Conservation (phyloP, 1,284 basidiomycete species). For the Phylloporus gajari region DNA sequence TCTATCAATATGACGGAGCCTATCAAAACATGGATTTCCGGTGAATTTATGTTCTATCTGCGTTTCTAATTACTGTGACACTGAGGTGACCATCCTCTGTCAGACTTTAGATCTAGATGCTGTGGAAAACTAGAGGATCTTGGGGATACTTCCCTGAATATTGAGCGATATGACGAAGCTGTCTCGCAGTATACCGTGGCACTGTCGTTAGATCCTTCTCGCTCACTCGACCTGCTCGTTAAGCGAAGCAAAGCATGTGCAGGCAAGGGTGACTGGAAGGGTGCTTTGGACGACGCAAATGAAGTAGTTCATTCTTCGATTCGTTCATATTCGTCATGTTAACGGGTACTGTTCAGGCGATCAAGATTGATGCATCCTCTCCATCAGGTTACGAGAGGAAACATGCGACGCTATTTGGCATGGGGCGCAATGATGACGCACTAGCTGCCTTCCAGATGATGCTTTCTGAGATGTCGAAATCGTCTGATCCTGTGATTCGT, state of each 20-base stretch:
- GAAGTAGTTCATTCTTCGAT: background rate
- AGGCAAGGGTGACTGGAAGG: background rate
- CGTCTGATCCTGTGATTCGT: background rate
- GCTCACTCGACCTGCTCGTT: background rate
- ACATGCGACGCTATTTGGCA: background rate
- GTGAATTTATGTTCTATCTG: no score
- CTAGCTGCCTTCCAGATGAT: background rate
- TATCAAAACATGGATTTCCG: no score
- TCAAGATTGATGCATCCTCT: background rate
- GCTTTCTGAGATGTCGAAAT: background rate
- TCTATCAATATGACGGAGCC: no score
- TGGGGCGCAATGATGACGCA: background rate
- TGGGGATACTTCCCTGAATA: background rate
- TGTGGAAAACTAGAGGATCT: background rate
- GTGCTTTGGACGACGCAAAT: background rate
- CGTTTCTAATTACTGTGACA: no score
- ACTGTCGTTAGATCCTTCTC: background rate
- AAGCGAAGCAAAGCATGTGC: background rate
- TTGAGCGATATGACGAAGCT: background rate
- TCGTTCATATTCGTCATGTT: background rate
- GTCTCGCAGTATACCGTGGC: constrained; percentile 2
- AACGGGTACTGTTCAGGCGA: background rate
- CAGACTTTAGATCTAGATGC: background rate
- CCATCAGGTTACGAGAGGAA: background rate
- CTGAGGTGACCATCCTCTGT: no score